Evolutionary conservation across 768 basidiomycete genomes (phyloP).

Genomic region (Glaciozyma martinii): DNA sequence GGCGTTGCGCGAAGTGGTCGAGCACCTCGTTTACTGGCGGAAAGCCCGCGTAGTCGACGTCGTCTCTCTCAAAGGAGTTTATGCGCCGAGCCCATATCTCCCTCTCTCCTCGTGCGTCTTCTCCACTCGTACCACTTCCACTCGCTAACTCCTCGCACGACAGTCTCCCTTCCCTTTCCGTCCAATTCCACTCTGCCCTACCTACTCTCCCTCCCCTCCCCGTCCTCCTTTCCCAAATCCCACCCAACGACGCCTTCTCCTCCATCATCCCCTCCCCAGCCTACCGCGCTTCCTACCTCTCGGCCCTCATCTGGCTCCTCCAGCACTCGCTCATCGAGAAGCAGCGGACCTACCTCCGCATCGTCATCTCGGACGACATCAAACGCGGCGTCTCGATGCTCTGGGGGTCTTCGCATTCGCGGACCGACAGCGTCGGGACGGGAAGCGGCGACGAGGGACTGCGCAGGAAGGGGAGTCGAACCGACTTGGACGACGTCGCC

Average conservation of each 20-base stretch:
- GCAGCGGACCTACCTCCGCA: conserved; percentile 72
- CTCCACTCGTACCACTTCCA: conserved; percentile 10
- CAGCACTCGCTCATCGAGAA: conserved; percentile 76
- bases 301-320: conserved; percentile 84
- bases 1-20: conserved; percentile 50
- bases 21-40: conserved; percentile 82
- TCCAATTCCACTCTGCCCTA: conserved; percentile 58
- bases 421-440: background rate
- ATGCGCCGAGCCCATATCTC: conserved; percentile 52
- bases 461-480: background rate
- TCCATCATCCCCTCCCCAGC: conserved; percentile 58
- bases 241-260: conserved; percentile 61
- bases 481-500: conserved; percentile 7
- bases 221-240: conserved; percentile 63
- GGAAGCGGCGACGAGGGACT: background rate
- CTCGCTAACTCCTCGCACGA: conserved; percentile 4
- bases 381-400: conserved; percentile 39
- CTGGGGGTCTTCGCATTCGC: conserved; percentile 2
- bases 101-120: conserved; percentile 21
- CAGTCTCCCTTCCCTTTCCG: conserved; percentile 51
- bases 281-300: conserved; percentile 59
- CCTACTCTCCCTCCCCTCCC: conserved; percentile 61
- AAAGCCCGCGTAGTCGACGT: conserved; percentile 82
- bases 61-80: conserved; percentile 73
- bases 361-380: conserved; percentile 66